Base-by-base conservation (phyloP, 345 rosid genomes). In the Rhizophora mangle region DNA sequence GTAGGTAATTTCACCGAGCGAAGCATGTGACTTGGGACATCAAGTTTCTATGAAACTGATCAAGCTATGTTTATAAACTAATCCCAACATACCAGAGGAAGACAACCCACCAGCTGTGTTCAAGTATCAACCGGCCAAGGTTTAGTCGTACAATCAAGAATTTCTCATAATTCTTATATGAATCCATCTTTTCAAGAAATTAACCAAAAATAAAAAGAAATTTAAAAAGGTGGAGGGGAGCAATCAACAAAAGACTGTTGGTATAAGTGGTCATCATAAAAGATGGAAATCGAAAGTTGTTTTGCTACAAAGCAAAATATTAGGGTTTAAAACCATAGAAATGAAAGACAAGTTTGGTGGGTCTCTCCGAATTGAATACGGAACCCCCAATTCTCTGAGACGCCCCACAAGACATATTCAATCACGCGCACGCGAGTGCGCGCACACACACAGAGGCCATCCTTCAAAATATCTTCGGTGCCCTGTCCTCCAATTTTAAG, bases 11-110 rank as follows among this genome's bases (percentile, higher is more conserved):
- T 1, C 65, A 47, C 60, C 31, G 24, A 30, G 65, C 60, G 21
- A 60, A 60, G 56, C 64, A 47, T 31, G 65, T 43, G 59, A 7
- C 8, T 46, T 60, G 26, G 30, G 36, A 67, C 62, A 70, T 52
- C 53, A 11, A 32, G 62, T 39, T 63, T 56, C 24, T 70, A 6
- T 8, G 37, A 60, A 59, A 60, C 20, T 58, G 11, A 69, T 60
- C 72, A 60, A 51, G 22, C 39, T 20, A n/a, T 59, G 13, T 8
- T 39, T 31, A 31, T 49, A 19, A 24, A 53, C 26, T 37, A 5
- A 24, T 65, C 60, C 19, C 49, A 11, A 43, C 49, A 43, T 3
- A 43, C 18, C 13, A 11, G 47, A 43, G 47, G 47, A 43, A 43
- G 47, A 11, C 47, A 43, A 3, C 16, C 13, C 47, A 34, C 4